These are phyloP conservation scores for Exophiala spinifera DNA, from an alignment of 2,329 filamentous ascomycete species.

Conservation along the genomic window DNA sequence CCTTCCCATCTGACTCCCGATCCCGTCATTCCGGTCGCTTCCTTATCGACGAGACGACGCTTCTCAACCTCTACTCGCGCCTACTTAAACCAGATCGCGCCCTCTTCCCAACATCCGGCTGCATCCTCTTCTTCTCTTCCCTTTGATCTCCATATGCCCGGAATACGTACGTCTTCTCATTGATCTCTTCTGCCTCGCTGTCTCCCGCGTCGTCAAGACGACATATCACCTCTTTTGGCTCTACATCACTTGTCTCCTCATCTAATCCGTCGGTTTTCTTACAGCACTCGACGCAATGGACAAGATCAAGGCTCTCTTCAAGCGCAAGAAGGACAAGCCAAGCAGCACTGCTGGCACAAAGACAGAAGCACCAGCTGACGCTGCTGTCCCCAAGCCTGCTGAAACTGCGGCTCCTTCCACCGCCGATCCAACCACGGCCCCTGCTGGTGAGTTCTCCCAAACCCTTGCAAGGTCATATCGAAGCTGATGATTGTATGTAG, in stretches of 20 bases:
- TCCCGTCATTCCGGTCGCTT: conserved; percentile 6
- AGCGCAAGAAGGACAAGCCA: conserved; percentile 23
- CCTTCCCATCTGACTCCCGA: conserved; percentile 12
- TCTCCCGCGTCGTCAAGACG: neutral
- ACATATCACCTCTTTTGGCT: too few species aligned
- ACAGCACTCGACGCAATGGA: conserved; percentile 29
- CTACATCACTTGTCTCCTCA: conserved; percentile 1
- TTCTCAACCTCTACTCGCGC: neutral
- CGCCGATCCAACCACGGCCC: conserved; percentile 20
- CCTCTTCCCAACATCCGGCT: conserved; percentile 7
- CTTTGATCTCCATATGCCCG: conserved; percentile 21
- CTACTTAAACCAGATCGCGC: conserved; percentile 17
- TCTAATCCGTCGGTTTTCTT: conserved; percentile 14
- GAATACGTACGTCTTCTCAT: conserved; percentile 26
- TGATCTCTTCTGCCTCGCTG: conserved; percentile 3
- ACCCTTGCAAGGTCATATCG: neutral
- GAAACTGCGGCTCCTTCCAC: conserved; percentile 20
- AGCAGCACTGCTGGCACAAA: conserved; percentile 18
- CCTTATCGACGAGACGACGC: conserved; percentile 5
- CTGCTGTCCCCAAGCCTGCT: conserved; percentile 21
- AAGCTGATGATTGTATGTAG: conserved; percentile 11
- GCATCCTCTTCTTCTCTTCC: neutral
- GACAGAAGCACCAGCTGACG: conserved; percentile 15
- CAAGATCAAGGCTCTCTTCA: conserved; percentile 30
- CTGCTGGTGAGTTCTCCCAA: conserved; percentile 21